Conservation (phyloP, 1,284 basidiomycete genomes). For the Cystobasidium sp. region DNA sequence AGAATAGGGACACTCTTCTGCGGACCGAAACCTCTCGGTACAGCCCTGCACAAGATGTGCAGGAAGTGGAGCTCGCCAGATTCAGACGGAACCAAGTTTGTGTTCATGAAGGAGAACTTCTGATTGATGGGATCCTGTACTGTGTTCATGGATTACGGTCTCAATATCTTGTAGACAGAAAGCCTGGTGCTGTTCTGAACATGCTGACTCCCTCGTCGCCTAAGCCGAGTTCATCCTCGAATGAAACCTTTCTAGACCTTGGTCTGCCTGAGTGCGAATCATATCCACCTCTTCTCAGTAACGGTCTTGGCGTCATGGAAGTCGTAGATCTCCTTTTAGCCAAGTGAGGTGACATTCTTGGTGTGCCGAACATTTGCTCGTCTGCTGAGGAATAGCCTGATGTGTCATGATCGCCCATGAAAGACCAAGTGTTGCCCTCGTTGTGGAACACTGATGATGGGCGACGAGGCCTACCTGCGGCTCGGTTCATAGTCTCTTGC, state of each 20-base stretch:
- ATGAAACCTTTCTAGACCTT: conserved; percentile 1
- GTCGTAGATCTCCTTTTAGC: not conserved
- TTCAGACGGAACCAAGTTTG: conserved; percentile 73
- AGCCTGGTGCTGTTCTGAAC: conserved; percentile 6
- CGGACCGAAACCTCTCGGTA: conserved; percentile 63
- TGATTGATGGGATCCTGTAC: not conserved
- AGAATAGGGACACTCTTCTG: conserved; percentile 8
- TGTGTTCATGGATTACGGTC: not conserved
- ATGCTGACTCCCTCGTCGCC: conserved; percentile 12
- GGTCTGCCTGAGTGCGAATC: not conserved
- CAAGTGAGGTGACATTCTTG: not conserved
- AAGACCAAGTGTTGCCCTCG: not conserved
- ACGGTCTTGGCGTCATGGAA: not conserved
- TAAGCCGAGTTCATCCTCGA: conserved; percentile 9
- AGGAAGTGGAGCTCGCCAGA: conserved; percentile 83
- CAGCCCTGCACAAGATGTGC: conserved; percentile 71
- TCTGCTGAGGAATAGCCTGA: conserved; percentile 22
- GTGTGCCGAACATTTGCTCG: not conserved
- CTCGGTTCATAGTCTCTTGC: not conserved
- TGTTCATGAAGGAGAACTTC: conserved; percentile 69
- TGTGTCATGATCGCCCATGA: not conserved
- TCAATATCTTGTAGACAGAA: not conserved
- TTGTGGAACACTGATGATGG: not conserved
- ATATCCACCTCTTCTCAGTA: not conserved
- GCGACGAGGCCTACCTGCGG: no score